Base-by-base conservation (phyloP, 208 protist genomes). In the Leishmania martiniquensis region DNA sequence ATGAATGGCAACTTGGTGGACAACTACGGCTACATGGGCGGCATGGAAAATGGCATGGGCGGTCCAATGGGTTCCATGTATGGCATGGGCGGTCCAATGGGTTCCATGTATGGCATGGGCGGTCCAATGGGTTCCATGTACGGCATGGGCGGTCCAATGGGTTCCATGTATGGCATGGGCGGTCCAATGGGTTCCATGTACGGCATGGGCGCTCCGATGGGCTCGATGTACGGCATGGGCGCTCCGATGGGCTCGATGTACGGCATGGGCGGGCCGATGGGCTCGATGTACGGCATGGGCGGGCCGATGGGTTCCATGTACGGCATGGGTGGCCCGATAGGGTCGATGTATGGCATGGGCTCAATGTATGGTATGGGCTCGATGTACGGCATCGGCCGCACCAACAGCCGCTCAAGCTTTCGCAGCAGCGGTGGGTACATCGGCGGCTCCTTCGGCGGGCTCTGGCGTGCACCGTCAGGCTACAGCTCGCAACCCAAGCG, bases 331-430 rank as follows among this genome's bases (percentile, higher is more conserved):
- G 29, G 15, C 3, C 25, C 15, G 34, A 66, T 51, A n/a, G 54
- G 55, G 15, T 73, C 44, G 6, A 68, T 78, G 80, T 81, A 85
- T 42, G 80, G 80, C 49, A 63, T 54, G 72, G 75, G 73, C 4
- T 13, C 52, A 13, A 1, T 51, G 47, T 51, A 51, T 13, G 47
- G 47, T 13, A 51, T 51, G 70, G 72, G 67, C 57, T 74, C 55
- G 62, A 84, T 90, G 80, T 87, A 90, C 81, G 80, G 83, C 49
- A 51, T 85, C 47, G 81, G 81, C 72, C 72, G 57, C 83, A 57
- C 44, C 49, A 57, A 51, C 44, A 79, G 72, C 59, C 72, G 74
- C 59, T 47, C 75, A 47, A 76, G 75, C 44, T 76, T 80, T 51
- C 78, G 54, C 72, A 79, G 79, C 72, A 85, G 49, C 37, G 72